Percentiles rank a stretch among this genome's conserved stretches.
Evolutionary conservation across 2,329 filamentous ascomycete species (phyloP).

Genomic region (Talaromyces sp.): DNA sequence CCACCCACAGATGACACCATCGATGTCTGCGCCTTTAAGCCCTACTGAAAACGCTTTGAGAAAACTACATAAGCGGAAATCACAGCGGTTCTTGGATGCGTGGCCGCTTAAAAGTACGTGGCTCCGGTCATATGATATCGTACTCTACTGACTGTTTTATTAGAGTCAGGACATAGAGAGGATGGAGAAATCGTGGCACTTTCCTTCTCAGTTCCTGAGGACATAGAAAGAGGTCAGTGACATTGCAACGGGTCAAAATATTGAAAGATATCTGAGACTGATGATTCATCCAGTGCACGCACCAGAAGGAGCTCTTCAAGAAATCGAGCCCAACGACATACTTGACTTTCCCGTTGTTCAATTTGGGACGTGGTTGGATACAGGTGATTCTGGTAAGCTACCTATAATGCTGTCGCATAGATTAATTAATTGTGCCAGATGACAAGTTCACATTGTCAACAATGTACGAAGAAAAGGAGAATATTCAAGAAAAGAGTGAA

Average conservation of each 20-base stretch:
- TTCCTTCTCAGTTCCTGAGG: slow-evolving; percentile 24
- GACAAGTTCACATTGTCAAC: slow-evolving; percentile 10
- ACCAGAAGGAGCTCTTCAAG: slow-evolving; percentile 9
- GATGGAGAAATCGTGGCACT: slow-evolving; percentile 26
- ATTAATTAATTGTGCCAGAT: slow-evolving; percentile 2
- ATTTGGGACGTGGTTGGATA: slow-evolving; percentile 10
- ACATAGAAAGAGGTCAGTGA: slow-evolving; percentile 22
- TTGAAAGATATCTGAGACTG: neutral
- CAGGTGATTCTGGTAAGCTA: slow-evolving; percentile 8
- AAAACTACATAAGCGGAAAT: slow-evolving; percentile 13
- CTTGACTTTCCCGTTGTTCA: slow-evolving; percentile 10
- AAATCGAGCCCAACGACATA: slow-evolving; percentile 5
- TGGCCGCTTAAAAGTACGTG: slow-evolving; percentile 22
- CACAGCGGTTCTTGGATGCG: slow-evolving; percentile 21
- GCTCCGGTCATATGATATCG: neutral
- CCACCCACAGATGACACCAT: slow-evolving; percentile 7
- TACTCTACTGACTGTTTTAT: neutral
- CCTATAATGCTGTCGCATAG: too few species aligned
- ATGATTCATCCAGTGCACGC: slow-evolving; percentile 19
- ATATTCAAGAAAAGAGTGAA: slow-evolving; percentile 7
- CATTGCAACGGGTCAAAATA: neutral
- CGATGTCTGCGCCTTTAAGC: slow-evolving; percentile 12
- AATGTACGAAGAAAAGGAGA: slow-evolving; percentile 19
- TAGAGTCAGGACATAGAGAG: slow-evolving; percentile 22
- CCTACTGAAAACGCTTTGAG: slow-evolving; percentile 17